Percentiles rank a stretch among this genome's conserved stretches.
Evolutionary conservation across 495 filamentous ascomycete genomes (phyloP).

Genomic region (Penicillium alfredii): DNA sequence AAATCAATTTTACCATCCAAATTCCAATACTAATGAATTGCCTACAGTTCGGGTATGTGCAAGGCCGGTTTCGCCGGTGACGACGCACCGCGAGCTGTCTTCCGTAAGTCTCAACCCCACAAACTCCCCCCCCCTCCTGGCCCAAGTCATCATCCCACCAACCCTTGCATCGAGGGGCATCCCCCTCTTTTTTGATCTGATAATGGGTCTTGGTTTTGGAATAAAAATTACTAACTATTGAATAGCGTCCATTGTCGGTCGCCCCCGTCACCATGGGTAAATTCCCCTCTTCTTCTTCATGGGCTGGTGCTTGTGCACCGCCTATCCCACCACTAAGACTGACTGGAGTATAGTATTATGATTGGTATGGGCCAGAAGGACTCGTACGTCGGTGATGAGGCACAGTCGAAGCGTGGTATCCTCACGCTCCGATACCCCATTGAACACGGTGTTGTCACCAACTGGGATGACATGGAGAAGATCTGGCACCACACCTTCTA

Average conservation of each 20-base stretch:
- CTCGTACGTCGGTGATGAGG: constrained; percentile 99
- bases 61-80: constrained; percentile 99
- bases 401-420: constrained; percentile 99
- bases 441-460: constrained; percentile 99
- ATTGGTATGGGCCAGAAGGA: constrained; percentile 99
- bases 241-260: constrained; percentile 95
- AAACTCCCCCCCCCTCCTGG: constrained; percentile 14
- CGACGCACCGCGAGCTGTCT: constrained; percentile 98
- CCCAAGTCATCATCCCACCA: constrained; percentile 13
- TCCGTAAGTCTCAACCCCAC: constrained; percentile 76
- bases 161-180: constrained; percentile 27
- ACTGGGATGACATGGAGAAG: constrained; percentile 99
- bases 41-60: constrained; percentile 96
- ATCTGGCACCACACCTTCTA: constrained; percentile 99
- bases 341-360: constrained; percentile 74
- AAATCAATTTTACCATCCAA: too few species aligned
- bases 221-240: constrained; percentile 2
- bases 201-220: neutral
- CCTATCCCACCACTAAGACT: constrained; percentile 14
- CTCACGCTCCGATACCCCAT: constrained; percentile 98
- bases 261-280: constrained; percentile 99
- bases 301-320: neutral
- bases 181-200: constrained; percentile 2
- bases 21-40: constrained; percentile 51
- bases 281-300: constrained; percentile 28